Evolutionary conservation across 2,329 filamentous ascomycete genomes (phyloP).

Genomic region (Fusarium paranaense): DNA sequence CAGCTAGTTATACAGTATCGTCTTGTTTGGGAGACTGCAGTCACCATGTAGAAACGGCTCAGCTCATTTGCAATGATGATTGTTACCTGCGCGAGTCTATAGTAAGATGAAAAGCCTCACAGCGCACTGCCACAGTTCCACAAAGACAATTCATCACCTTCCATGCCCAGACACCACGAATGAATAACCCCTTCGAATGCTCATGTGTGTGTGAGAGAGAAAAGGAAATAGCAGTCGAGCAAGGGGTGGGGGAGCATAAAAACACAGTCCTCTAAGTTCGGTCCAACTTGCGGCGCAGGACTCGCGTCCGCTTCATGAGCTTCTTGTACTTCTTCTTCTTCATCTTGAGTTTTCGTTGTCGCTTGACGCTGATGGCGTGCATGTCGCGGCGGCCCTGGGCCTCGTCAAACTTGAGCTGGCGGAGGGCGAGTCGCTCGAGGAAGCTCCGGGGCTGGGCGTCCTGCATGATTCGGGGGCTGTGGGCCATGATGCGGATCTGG

Average conservation of each 20-base stretch:
- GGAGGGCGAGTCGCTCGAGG: slow-evolving; percentile 75
- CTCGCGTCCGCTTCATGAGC: slow-evolving; percentile 92
- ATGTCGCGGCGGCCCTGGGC: slow-evolving; percentile 67
- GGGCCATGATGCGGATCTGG: slow-evolving; percentile 69
- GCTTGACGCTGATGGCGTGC: slow-evolving; percentile 88
- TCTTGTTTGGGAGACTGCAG: slow-evolving; percentile 18
- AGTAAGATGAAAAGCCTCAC: slow-evolving; percentile 43
- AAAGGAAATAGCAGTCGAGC: slow-evolving; percentile 37
- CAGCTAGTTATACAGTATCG: slow-evolving; percentile 43
- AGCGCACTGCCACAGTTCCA: slow-evolving; percentile 46
- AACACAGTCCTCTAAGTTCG: slow-evolving; percentile 61
- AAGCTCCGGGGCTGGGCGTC: slow-evolving; percentile 67
- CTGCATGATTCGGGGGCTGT: slow-evolving; percentile 69
- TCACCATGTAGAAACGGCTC: slow-evolving; percentile 34
- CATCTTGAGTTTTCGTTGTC: slow-evolving; percentile 96
- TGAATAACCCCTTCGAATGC: slow-evolving; percentile 42
- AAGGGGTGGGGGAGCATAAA: slow-evolving; percentile 17
- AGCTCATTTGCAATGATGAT: slow-evolving; percentile 45
- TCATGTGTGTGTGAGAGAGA: slow-evolving; percentile 24
- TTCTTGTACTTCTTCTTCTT: slow-evolving; percentile 99
- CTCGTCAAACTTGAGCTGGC: slow-evolving; percentile 71
- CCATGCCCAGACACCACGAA: slow-evolving; percentile 48
- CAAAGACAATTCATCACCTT: slow-evolving; percentile 42
- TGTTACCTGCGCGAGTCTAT: slow-evolving; percentile 52
- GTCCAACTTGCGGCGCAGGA: slow-evolving; percentile 86